These are phyloP conservation scores for Candida ponderosae DNA, from an alignment of 805 yeast genomes.

Conservation along the genomic window DNA sequence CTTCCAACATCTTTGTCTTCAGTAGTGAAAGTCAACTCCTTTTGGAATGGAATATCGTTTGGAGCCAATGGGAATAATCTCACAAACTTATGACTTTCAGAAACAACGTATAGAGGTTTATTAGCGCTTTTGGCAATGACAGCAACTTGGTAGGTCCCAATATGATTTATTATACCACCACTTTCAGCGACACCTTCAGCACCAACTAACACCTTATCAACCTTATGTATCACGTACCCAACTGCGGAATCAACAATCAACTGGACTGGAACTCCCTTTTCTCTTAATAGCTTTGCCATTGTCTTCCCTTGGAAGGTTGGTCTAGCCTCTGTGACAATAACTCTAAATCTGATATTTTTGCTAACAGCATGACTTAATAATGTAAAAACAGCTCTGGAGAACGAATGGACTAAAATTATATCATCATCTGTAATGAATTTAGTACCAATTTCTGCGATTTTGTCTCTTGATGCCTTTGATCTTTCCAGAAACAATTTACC, in stretches of 20 bases:
- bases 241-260: constrained; percentile 90
- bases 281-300: constrained; percentile 62
- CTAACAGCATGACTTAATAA: constrained; percentile 69
- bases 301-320: constrained; percentile 70
- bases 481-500: constrained; percentile 88
- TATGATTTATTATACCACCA: constrained; percentile 94
- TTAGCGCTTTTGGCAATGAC: constrained; percentile 84
- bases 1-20: constrained; percentile 29
- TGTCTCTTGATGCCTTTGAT: constrained; percentile 83
- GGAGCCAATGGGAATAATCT: constrained; percentile 93
- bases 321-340: constrained; percentile 87
- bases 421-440: constrained; percentile 93
- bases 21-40: constrained; percentile 37
- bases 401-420: constrained; percentile 81
- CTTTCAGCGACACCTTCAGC: constrained; percentile 99
- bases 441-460: constrained; percentile 80
- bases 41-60: constrained; percentile 69
- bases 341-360: constrained; percentile 77
- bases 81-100: constrained; percentile 94
- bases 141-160: constrained; percentile 93
- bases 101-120: constrained; percentile 89
- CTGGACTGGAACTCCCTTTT: constrained; percentile 76
- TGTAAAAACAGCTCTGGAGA: constrained; percentile 81
- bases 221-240: constrained; percentile 84
- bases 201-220: constrained; percentile 91